Evolutionary conservation across 164 flowering plant genomes (phyloP), one percentile per base, ranked within the genome.

Genomic region (Umbilicus rupestris): DNA sequence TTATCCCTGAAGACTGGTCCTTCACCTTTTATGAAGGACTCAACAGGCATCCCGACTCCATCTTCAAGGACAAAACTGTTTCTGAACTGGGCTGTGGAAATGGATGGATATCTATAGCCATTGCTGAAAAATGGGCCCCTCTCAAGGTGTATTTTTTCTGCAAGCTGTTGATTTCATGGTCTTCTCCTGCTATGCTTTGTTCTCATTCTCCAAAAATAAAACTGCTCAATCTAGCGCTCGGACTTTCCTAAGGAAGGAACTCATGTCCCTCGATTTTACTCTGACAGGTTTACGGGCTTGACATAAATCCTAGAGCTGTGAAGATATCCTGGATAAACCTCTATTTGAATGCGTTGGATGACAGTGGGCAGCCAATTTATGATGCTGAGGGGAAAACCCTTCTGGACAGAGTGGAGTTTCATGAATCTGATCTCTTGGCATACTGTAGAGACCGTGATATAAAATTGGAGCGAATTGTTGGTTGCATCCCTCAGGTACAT

Each of bases 401-500:
- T 68, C 81, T 94, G 60, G 99, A 94, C 68, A 86, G 99, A 71
- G 96, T 94, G 67, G 97, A 91, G 81, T 94, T 94, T 76, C 81
- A 94, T 77, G 97, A 91, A 76, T 94, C 99, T 68, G 97, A 94
- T 79, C 83, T 94, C 28, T 86, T 94, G 19, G 71, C 80, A 68
- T 94, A 94, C 72, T 94, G 93, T 78, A 83, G 87, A 70, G 94
- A 88, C 72, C 75, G 85, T 69, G 75, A 76, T 30, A 85, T 94
- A 67, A 80, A 87, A 74, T 87, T 94, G 29, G 99, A 94, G 69
- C 76, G 97, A 49, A 94, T 94, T 71, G 89, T 94, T 69, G 99
- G 99, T 73, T 94, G 99, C 84, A 94, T 94, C 73, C 99, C 99
- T 57, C 99, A 94, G 97, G 99, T 94, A 79, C n/a, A 52, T 22